Conservation (phyloP, 2,329 filamentous ascomycete genomes). For the Pezicula rhizophila region DNA sequence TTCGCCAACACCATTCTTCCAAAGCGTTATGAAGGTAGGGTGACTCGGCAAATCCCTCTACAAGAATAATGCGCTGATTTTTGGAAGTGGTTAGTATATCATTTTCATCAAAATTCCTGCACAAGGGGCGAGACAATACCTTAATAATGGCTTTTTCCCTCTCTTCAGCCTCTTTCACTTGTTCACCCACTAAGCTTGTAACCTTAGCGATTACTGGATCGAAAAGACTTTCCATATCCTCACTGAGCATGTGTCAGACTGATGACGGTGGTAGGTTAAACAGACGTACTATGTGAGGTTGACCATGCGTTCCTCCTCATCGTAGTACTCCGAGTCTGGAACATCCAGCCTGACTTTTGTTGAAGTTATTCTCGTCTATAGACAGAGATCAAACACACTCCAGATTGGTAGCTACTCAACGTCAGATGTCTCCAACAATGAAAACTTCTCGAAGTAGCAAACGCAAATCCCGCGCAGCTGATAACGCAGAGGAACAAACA, state of each 20-base stretch:
- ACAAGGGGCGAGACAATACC: slow-evolving; percentile 3
- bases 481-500: too few relatives aligned
- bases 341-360: slow-evolving; percentile 13
- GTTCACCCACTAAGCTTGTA: slow-evolving; percentile 11
- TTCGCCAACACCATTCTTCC: slow-evolving; percentile 10
- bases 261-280: neutral
- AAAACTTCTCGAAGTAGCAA: too few relatives aligned
- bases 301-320: slow-evolving; percentile 12
- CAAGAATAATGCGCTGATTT: slow-evolving; percentile 8
- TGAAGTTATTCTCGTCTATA: too few relatives aligned
- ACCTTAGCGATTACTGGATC: slow-evolving; percentile 18
- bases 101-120: too few relatives aligned
- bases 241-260: slow-evolving; percentile 1
- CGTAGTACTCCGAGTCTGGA: slow-evolving; percentile 10
- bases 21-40: slow-evolving; percentile 13
- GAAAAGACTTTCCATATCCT: slow-evolving; percentile 19
- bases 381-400: too few relatives aligned
- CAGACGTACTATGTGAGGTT: slow-evolving; percentile 13
- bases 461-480: too few relatives aligned
- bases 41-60: slow-evolving; percentile 15
- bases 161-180: slow-evolving; percentile 11
- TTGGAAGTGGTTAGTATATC: neutral
- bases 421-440: too few relatives aligned
- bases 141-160: slow-evolving; percentile 9
- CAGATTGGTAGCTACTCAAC: too few relatives aligned